These are phyloP conservation scores for Eucalyptus grandis DNA, from an alignment of 345 rosid genomes.

Conservation along the genomic window DNA sequence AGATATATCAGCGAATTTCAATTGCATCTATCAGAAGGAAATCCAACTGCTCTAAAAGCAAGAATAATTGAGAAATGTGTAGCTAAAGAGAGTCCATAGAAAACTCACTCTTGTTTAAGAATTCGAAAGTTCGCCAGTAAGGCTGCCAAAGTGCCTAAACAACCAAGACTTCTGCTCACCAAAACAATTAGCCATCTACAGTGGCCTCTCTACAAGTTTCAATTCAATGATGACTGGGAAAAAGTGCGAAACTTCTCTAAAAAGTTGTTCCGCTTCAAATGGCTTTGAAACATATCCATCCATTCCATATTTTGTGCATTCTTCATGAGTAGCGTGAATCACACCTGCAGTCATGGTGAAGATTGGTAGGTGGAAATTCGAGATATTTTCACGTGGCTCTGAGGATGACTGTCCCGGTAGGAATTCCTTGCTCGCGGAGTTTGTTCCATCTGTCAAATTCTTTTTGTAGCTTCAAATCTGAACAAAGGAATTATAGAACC, in stretches of 20 bases:
- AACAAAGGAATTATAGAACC: neutral
- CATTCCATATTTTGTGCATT: conserved; percentile 59
- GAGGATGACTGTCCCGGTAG: conserved; percentile 14
- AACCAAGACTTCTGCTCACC: neutral
- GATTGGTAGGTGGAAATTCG: conserved; percentile 50
- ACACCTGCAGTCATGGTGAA: conserved; percentile 98
- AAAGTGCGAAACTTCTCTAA: conserved; percentile 63
- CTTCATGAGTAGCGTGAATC: conserved; percentile 75
- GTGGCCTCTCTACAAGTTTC: neutral
- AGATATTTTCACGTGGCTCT: conserved; percentile 15
- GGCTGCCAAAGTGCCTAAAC: neutral
- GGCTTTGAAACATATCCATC: conserved; percentile 92
- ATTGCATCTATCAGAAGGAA: neutral
- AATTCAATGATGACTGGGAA: conserved; percentile 12
- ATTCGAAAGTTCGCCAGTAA: neutral
- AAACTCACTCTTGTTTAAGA: neutral
- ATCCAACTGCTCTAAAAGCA: neutral
- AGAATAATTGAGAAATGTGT: neutral
- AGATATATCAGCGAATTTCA: neutral
- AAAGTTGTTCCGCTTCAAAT: conserved; percentile 78
- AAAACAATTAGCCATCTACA: neutral
- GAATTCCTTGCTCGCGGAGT: conserved; percentile 8
- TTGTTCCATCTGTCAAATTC: conserved; percentile 50
- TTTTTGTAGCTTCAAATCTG: conserved; percentile 77
- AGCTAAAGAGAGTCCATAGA: neutral